Evolutionary conservation across 805 yeast genomes (phyloP).

Genomic region (Lipomyces japonicus): DNA sequence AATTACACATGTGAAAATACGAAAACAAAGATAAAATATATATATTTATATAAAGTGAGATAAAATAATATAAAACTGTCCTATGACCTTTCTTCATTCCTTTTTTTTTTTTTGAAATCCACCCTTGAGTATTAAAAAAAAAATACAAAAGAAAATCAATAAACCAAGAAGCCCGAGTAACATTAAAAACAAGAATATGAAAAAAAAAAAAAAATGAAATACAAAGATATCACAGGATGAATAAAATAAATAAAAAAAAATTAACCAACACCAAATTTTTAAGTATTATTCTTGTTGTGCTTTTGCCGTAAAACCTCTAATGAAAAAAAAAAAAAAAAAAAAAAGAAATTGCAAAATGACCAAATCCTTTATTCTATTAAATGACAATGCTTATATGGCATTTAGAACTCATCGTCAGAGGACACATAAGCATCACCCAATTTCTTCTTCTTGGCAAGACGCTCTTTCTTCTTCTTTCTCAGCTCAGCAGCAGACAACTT

Average conservation of each 20-base stretch:
- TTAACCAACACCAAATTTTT: background rate
- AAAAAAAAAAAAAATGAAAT: background rate
- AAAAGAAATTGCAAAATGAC: no score
- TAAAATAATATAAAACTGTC: no score
- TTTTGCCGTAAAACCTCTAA: background rate
- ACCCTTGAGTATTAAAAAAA: background rate
- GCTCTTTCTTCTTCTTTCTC: slow-evolving; percentile 99
- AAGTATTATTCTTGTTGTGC: background rate
- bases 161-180: background rate
- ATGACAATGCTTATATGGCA: background rate
- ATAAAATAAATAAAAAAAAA: no score
- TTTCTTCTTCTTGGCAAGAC: slow-evolving; percentile 99
- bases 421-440: slow-evolving; percentile 99
- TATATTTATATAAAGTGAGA: no score
- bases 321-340: background rate
- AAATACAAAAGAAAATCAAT: background rate
- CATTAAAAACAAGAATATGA: no score
- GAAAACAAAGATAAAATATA: no score
- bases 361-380: background rate
- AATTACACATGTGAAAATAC: no score
- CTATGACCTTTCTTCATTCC: no score
- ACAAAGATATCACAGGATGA: background rate
- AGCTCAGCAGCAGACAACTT: slow-evolving; percentile 98
- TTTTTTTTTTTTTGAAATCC: no score
- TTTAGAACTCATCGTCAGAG: slow-evolving; percentile 84